Conservation (phyloP, 148 eudicot genomes). For the Vaccinium macrocarpon region DNA sequence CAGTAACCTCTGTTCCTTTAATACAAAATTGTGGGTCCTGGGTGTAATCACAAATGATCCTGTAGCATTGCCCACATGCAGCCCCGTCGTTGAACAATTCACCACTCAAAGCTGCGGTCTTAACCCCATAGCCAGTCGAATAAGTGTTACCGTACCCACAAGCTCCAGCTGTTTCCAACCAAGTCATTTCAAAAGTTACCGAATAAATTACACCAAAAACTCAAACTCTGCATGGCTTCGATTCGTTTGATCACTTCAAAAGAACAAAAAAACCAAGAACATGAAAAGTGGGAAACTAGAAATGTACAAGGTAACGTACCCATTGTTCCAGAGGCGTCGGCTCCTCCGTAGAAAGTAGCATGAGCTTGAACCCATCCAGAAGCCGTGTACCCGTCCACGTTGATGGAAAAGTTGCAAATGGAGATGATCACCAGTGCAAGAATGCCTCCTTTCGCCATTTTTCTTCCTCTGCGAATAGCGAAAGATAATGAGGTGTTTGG, state of each 20-base stretch:
- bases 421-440: slow-evolving; percentile 19
- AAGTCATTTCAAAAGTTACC: not conserved
- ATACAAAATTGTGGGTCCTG: slow-evolving; percentile 57
- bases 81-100: slow-evolving; percentile 79
- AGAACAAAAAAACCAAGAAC: too few species aligned
- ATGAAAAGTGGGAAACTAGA: not conserved
- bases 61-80: slow-evolving; percentile 82
- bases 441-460: slow-evolving; percentile 27
- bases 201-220: too few species aligned
- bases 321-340: slow-evolving; percentile 84
- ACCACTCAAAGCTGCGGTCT: slow-evolving; percentile 80
- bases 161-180: slow-evolving; percentile 69
- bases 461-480: not conserved
- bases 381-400: slow-evolving; percentile 25
- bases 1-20: slow-evolving; percentile 55
- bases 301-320: slow-evolving; percentile 31
- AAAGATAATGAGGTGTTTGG: not conserved
- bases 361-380: slow-evolving; percentile 23
- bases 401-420: slow-evolving; percentile 22
- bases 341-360: slow-evolving; percentile 79
- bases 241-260: not conserved
- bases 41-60: slow-evolving; percentile 63
- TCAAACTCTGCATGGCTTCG: too few species aligned
- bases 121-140: slow-evolving; percentile 61
- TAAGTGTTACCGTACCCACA: slow-evolving; percentile 92